Evolutionary conservation across 257 asterid genomes (phyloP).

Genomic region (Gentiana straminea): DNA sequence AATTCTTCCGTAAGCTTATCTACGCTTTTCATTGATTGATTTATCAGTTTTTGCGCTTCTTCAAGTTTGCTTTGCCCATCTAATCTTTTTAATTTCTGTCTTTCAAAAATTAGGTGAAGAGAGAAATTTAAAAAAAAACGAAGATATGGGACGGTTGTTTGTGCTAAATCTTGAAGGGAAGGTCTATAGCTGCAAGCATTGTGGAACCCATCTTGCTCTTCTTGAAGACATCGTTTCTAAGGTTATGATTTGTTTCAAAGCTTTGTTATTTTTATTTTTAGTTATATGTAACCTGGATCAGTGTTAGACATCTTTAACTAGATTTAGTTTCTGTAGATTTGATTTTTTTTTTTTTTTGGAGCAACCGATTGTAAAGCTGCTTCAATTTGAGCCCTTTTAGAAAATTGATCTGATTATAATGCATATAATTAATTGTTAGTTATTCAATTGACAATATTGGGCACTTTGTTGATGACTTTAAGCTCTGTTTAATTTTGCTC

Average conservation of each 20-base stretch:
- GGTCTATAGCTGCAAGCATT: slow-evolving; percentile 82
- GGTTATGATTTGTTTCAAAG: slow-evolving; percentile 25
- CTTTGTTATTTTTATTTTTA: neutral
- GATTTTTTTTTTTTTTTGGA: neutral
- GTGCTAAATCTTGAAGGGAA: slow-evolving; percentile 61
- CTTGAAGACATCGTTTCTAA: slow-evolving; percentile 60
- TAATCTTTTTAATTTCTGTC: too few relatives aligned
- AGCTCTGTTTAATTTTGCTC: too few relatives aligned
- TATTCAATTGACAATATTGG: too few relatives aligned
- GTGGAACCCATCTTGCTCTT: slow-evolving; percentile 74
- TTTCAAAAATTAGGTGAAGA: neutral
- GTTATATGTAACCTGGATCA: neutral
- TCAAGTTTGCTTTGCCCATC: neutral
- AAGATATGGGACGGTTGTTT: slow-evolving; percentile 69
- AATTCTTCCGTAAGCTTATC: too few relatives aligned
- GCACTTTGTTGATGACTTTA: too few relatives aligned
- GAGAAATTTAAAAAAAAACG: neutral
- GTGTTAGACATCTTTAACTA: slow-evolving; percentile 4
- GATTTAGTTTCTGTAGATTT: neutral
- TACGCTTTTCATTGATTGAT: too few relatives aligned
- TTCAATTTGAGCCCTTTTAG: too few relatives aligned
- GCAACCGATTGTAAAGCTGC: neutral
- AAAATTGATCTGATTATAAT: too few relatives aligned
- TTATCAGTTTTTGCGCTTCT: neutral
- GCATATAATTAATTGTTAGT: too few relatives aligned